These are phyloP conservation scores for Mortierella sp. DNA, from an alignment of 371 early-diverging fungal genomes.

Conservation along the genomic window DNA sequence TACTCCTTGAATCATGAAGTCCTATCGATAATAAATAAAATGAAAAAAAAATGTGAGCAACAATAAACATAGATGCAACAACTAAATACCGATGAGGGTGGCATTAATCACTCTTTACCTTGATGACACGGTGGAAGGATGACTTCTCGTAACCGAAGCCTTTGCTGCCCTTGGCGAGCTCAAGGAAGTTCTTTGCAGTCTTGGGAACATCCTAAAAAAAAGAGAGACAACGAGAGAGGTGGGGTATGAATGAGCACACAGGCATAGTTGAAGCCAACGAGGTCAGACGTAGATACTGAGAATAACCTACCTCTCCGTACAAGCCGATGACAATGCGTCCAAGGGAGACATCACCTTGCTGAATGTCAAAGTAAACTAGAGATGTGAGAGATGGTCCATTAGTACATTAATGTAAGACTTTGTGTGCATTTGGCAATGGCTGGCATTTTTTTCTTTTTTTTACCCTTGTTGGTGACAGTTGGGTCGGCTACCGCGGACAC, in stretches of 20 bases:
- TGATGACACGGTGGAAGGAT: constrained; percentile 92
- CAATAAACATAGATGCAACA: neutral
- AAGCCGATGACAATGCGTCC: constrained; percentile 91
- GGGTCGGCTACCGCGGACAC: constrained; percentile 30
- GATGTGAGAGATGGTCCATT: neutral
- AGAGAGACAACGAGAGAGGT: constrained; percentile 12
- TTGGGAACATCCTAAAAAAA: constrained; percentile 77
- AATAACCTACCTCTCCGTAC: constrained; percentile 71
- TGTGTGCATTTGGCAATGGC: neutral
- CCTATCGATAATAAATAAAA: constrained; percentile 29
- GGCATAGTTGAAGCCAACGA: neutral
- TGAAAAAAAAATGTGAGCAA: neutral
- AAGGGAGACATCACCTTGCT: constrained; percentile 83
- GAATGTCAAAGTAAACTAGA: constrained; percentile 91
- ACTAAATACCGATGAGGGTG: neutral
- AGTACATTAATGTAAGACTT: neutral
- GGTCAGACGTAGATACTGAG: neutral
- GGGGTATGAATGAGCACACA: neutral
- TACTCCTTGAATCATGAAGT: constrained; percentile 87
- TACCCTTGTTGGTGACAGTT: constrained; percentile 41
- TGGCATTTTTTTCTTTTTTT: neutral
- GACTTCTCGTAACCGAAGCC: constrained; percentile 90
- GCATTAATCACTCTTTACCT: constrained; percentile 47
- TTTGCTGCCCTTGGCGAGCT: constrained; percentile 84
- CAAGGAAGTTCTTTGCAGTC: constrained; percentile 93